A percentile compares a stretch with the other conserved stretches of the same genome.
These are phyloP conservation scores for Paramecium biaurelia DNA, from an alignment of 73 alveolate species.

Conservation along the genomic window DNA sequence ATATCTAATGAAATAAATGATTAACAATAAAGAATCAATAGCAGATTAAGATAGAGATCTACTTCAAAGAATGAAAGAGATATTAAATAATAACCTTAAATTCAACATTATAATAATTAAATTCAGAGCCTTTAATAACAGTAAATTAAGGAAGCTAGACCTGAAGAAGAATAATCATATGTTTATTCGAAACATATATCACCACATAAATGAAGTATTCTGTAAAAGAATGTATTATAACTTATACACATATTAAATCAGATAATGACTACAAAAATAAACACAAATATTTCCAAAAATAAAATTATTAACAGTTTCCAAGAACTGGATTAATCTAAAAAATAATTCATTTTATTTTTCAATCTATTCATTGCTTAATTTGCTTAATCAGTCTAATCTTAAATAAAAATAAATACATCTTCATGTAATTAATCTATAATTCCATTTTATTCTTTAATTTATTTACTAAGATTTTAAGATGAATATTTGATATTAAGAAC, in stretches of 20 bases:
- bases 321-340: constrained; percentile 6
- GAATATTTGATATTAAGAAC: background rate
- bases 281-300: background rate
- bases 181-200: background rate
- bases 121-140: background rate
- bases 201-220: background rate
- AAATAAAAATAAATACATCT: background rate
- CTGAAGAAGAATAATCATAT: background rate
- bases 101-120: background rate
- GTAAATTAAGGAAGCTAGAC: background rate
- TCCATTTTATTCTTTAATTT: constrained; percentile 16
- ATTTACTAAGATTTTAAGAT: background rate
- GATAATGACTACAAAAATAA: background rate
- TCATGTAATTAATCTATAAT: background rate
- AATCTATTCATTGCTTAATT: background rate
- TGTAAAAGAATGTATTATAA: background rate
- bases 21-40: background rate
- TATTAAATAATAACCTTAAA: background rate
- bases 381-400: background rate
- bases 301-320: background rate
- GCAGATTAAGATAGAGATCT: background rate
- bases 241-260: constrained; percentile 21
- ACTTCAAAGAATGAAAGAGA: constrained; percentile 18
- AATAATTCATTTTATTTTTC: background rate
- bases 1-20: background rate